phyloP scores from a whole-genome alignment of 2,329 filamentous ascomycete species.

The Pestalotiopsis sp. region DNA sequence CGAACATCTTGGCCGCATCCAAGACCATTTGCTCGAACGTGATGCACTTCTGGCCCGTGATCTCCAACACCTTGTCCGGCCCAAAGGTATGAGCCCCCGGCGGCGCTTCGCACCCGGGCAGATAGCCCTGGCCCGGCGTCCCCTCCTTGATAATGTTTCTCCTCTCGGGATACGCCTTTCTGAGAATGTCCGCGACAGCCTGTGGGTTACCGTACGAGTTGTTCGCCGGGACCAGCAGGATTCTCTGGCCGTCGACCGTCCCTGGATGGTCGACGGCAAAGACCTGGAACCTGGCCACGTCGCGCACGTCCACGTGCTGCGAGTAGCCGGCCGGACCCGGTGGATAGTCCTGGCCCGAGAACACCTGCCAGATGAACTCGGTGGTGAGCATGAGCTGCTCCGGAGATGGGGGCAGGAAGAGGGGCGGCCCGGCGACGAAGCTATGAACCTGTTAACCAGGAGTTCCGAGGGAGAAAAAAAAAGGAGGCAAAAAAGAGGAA shows the following conservation, averaged over 20 bases:
- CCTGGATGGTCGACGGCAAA: not conserved
- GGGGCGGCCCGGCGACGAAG: not conserved
- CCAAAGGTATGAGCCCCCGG: not conserved
- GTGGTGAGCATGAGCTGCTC: not conserved
- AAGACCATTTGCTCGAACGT: not conserved
- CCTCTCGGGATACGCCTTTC: not conserved
- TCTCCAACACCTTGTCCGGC: not conserved
- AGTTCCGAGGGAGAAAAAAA: no score
- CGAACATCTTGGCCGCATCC: conserved; percentile 5
- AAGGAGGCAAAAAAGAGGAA: not conserved
- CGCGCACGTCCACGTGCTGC: not conserved
- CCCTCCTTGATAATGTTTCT: not conserved
- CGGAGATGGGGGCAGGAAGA: not conserved
- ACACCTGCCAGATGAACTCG: conserved; percentile 1
- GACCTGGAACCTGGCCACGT: not conserved
- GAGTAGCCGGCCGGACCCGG: not conserved
- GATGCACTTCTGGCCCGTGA: not conserved
- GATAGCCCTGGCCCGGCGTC: not conserved
- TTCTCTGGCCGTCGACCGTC: not conserved
- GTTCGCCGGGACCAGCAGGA: not conserved
- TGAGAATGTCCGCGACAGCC: not conserved
- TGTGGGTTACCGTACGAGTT: not conserved
- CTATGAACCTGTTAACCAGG: not conserved
- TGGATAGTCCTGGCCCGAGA: not conserved
- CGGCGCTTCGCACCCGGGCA: not conserved